Evolutionary conservation across 177 flowering plant genomes (phyloP).

Genomic region (Tripterygium wilfordii): DNA sequence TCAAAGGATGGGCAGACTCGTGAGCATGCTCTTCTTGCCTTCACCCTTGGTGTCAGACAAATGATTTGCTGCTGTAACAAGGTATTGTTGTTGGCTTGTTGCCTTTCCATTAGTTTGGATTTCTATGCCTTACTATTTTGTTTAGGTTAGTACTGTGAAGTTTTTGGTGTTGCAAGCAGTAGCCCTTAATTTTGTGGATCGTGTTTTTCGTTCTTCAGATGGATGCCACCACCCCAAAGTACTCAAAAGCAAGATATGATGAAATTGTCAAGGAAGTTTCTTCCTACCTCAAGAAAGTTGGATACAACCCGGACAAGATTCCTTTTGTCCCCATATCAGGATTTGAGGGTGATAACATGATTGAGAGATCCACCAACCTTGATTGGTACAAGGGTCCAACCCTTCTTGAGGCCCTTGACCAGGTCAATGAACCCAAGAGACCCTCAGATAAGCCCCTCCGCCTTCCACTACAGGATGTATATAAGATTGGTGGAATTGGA

Average conservation of each 20-base stretch:
- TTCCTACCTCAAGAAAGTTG: slow-evolving; percentile 47
- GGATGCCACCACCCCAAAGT: slow-evolving; percentile 43
- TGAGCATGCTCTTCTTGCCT: slow-evolving; percentile 38
- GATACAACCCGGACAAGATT: slow-evolving; percentile 38
- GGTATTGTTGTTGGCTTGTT: slow-evolving; percentile 11
- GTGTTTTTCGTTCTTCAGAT: slow-evolving; percentile 15
- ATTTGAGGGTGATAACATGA: slow-evolving; percentile 50
- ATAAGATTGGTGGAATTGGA: slow-evolving; percentile 47
- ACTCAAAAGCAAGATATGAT: slow-evolving; percentile 38
- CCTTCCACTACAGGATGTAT: slow-evolving; percentile 42
- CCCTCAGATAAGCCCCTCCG: slow-evolving; percentile 50
- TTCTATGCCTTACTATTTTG: neutral
- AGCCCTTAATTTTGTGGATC: neutral
- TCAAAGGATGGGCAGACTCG: slow-evolving; percentile 43
- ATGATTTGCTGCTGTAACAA: slow-evolving; percentile 44
- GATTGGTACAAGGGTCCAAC: slow-evolving; percentile 58
- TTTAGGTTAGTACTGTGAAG: neutral
- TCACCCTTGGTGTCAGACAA: slow-evolving; percentile 39
- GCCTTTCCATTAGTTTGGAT: neutral
- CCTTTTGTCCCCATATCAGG: slow-evolving; percentile 46
- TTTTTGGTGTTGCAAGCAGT: neutral
- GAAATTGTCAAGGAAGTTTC: slow-evolving; percentile 43
- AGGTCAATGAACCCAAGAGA: slow-evolving; percentile 37
- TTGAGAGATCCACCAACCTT: slow-evolving; percentile 49
- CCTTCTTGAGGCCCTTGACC: slow-evolving; percentile 35